These are phyloP conservation scores for Diaporthe citrichinensis DNA, from an alignment of 2,329 filamentous ascomycete species.

Conservation along the genomic window DNA sequence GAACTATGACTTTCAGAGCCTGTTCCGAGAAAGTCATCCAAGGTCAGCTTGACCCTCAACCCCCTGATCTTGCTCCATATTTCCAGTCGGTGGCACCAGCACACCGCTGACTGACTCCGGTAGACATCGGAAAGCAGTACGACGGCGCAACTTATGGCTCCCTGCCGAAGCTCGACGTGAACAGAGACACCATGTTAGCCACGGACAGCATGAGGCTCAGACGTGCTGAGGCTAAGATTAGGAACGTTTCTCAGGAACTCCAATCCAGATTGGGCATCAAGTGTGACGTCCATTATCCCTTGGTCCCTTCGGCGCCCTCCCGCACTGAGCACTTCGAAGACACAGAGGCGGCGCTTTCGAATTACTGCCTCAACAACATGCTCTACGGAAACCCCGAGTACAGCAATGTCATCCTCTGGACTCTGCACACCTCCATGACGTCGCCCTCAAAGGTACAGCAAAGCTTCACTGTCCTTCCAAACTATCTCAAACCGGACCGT, in stretches of 20 bases:
- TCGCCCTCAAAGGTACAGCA: conserved; percentile 27
- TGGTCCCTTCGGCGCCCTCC: conserved; percentile 27
- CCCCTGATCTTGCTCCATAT: neutral
- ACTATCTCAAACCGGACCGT: conserved; percentile 29
- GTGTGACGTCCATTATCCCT: conserved; percentile 36
- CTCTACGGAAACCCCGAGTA: neutral
- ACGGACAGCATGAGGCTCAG: neutral
- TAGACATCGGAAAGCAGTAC: conserved; percentile 17
- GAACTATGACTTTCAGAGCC: conserved; percentile 14
- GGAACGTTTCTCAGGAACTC: neutral
- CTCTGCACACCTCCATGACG: conserved; percentile 6
- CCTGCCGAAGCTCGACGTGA: neutral
- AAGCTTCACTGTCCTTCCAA: conserved; percentile 36
- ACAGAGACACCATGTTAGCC: neutral
- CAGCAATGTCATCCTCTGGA: conserved; percentile 39
- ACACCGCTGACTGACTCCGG: neutral
- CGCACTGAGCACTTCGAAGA: conserved; percentile 30
- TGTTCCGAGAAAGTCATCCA: conserved; percentile 13
- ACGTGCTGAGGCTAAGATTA: neutral
- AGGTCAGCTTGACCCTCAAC: neutral
- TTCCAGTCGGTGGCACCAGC: no score
- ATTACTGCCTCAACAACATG: conserved; percentile 31
- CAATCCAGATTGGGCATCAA: neutral
- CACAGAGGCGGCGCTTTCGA: conserved; percentile 28
- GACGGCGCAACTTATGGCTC: neutral